A percentile compares a stretch with the other conserved stretches of the same genome.
Evolutionary conservation across 1,284 basidiomycete species (phyloP).

Genomic region (Pseudozyma hubeiensis): DNA sequence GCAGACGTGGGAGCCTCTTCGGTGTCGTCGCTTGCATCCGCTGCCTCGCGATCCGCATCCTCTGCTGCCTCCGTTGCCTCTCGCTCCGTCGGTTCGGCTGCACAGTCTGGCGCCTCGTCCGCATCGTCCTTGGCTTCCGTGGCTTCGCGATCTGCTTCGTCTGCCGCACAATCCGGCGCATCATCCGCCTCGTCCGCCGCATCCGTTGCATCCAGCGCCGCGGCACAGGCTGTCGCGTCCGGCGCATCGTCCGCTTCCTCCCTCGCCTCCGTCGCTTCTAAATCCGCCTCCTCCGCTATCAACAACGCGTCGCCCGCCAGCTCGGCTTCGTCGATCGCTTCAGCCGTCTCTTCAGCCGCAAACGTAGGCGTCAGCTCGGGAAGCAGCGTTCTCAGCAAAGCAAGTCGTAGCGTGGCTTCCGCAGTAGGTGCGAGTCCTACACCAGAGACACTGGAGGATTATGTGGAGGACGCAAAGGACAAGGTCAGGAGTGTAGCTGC

Average conservation of each 20-base stretch:
- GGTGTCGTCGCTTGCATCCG: background rate
- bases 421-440: conserved; percentile 23
- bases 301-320: background rate
- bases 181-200: conserved; percentile 9
- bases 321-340: conserved; percentile 8
- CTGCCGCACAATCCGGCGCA: conserved; percentile 8
- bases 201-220: conserved; percentile 3
- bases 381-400: conserved; percentile 8
- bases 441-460: conserved; percentile 30
- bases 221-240: background rate
- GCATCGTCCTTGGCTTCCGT: background rate
- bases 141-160: background rate
- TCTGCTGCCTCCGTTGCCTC: conserved; percentile 16
- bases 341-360: background rate
- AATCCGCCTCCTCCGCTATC: conserved; percentile 2
- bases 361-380: background rate
- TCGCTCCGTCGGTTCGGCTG: conserved; percentile 5
- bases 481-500: conserved; percentile 5
- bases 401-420: conserved; percentile 10
- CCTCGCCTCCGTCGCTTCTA: conserved; percentile 10
- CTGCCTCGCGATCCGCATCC: background rate
- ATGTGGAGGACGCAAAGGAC: conserved; percentile 28
- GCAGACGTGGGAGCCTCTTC: conserved; percentile 2
- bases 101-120: background rate
- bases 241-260: conserved; percentile 11